These are phyloP conservation scores for Boletus vinaceobasis DNA, from an alignment of 768 basidiomycete species.

Conservation along the genomic window DNA sequence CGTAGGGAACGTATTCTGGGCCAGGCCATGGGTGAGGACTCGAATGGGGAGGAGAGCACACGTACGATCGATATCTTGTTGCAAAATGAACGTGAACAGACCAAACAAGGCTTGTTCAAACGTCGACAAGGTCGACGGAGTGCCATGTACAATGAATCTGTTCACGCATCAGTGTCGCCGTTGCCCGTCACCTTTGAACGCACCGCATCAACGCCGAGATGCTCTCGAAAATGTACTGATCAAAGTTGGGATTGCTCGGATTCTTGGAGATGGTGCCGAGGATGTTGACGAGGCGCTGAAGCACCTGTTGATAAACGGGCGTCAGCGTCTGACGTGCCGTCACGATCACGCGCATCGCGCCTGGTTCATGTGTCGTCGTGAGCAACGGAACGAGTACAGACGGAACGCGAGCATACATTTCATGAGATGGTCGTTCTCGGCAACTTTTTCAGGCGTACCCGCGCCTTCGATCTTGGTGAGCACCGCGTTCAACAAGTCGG, in stretches of 20 bases:
- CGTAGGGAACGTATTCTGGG: conserved; percentile 90
- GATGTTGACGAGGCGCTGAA: conserved; percentile 76
- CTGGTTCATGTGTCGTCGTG: conserved; percentile 39
- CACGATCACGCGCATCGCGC: conserved; percentile 89
- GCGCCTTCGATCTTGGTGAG: conserved; percentile 77
- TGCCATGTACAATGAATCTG: conserved; percentile 79
- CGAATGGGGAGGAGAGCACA: conserved; percentile 18
- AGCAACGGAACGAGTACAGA: neutral
- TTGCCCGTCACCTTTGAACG: conserved; percentile 2
- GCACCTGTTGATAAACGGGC: conserved; percentile 59
- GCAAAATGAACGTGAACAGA: conserved; percentile 82
- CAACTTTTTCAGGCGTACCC: conserved; percentile 83
- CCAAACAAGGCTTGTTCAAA: conserved; percentile 85
- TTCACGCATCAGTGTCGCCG: neutral
- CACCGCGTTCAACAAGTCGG: conserved; percentile 65
- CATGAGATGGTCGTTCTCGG: conserved; percentile 98
- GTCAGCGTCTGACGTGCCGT: conserved; percentile 79
- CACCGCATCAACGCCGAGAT: conserved; percentile 91
- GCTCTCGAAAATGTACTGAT: conserved; percentile 96
- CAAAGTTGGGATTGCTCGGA: conserved; percentile 96
- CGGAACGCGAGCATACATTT: conserved; percentile 59
- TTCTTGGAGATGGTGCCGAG: conserved; percentile 89
- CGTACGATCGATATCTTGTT: conserved; percentile 89
- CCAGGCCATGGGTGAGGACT: neutral
- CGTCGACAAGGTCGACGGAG: conserved; percentile 57